phyloP scores from a whole-genome alignment of 371 early-diverging fungal species.

The Rhizopus sp. region DNA sequence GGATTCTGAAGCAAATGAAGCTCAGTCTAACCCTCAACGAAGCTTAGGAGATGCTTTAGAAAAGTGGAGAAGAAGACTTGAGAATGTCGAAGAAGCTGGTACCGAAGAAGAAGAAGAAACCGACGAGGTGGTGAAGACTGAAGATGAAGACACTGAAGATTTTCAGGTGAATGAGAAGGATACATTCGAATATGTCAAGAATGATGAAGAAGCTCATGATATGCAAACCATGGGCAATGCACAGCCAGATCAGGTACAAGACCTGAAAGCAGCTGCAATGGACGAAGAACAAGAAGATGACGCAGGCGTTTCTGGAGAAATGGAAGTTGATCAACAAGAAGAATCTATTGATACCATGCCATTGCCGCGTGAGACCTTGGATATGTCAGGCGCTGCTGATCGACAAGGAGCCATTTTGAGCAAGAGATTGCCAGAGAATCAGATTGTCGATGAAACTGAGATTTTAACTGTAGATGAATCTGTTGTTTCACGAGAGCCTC shows the following conservation, averaged over 20 bases:
- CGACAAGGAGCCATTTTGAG: constrained; percentile 41
- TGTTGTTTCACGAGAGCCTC: constrained; percentile 55
- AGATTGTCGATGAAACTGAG: constrained; percentile 36
- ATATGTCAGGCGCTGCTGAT: constrained; percentile 30
- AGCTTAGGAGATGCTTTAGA: constrained; percentile 89
- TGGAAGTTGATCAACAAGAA: constrained; percentile 57
- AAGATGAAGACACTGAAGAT: constrained; percentile 48
- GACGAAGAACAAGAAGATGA: constrained; percentile 58
- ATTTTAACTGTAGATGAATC: constrained; percentile 47
- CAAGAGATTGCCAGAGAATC: constrained; percentile 33
- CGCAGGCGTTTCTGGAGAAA: constrained; percentile 56
- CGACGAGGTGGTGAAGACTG: constrained; percentile 45
- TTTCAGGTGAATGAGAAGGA: constrained; percentile 61
- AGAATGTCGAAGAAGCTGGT: constrained; percentile 53
- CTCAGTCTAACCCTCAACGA: constrained; percentile 71
- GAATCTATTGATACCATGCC: constrained; percentile 42
- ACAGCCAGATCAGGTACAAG: constrained; percentile 71
- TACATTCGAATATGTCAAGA: constrained; percentile 75
- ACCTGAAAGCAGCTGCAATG: constrained; percentile 56
- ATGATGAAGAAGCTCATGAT: constrained; percentile 76
- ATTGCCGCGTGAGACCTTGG: constrained; percentile 40
- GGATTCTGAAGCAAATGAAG: constrained; percentile 31
- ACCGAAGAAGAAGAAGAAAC: constrained; percentile 53
- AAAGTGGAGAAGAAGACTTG: constrained; percentile 85
- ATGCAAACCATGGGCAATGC: constrained; percentile 80